Conservation (phyloP, 75 land plant genomes). For the Selaginella tamariscina region DNA sequence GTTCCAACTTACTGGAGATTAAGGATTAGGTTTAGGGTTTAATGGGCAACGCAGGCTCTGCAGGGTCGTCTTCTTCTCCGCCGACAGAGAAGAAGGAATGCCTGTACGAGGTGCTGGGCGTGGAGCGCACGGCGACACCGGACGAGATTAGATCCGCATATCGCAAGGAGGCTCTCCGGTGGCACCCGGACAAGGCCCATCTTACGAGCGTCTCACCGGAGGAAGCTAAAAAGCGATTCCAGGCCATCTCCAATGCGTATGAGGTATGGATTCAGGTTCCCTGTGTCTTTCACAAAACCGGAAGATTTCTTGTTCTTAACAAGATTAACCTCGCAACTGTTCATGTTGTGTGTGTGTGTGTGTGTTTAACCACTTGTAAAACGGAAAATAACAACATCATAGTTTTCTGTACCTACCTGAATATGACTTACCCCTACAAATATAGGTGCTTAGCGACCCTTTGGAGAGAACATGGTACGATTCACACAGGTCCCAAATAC, state of each 20-base stretch:
- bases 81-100: constrained; percentile 19
- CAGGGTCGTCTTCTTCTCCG: no score
- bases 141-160: constrained; percentile 80
- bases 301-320: no score
- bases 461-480: constrained; percentile 87
- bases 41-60: no score
- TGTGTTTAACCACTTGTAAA: no score
- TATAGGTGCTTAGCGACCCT: constrained; percentile 77
- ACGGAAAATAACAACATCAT: no score
- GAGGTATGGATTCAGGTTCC: no score
- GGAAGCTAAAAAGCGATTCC: constrained; percentile 71
- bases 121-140: constrained; percentile 31
- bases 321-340: no score
- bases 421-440: no score
- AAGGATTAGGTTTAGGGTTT: background rate
- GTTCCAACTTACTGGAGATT: no score
- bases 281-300: no score
- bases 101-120: constrained; percentile 73
- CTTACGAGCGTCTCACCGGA: constrained; percentile 32
- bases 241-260: constrained; percentile 72
- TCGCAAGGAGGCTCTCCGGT: constrained; percentile 67
- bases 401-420: no score
- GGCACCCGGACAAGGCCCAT: constrained; percentile 86
- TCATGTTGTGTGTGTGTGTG: no score
- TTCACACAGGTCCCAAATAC: constrained; percentile 80